Percentiles rank a stretch among this genome's conserved stretches.
Evolutionary conservation across 2,329 filamentous ascomycete species (phyloP).

Genomic region (Chrysoporthe austroafricana): DNA sequence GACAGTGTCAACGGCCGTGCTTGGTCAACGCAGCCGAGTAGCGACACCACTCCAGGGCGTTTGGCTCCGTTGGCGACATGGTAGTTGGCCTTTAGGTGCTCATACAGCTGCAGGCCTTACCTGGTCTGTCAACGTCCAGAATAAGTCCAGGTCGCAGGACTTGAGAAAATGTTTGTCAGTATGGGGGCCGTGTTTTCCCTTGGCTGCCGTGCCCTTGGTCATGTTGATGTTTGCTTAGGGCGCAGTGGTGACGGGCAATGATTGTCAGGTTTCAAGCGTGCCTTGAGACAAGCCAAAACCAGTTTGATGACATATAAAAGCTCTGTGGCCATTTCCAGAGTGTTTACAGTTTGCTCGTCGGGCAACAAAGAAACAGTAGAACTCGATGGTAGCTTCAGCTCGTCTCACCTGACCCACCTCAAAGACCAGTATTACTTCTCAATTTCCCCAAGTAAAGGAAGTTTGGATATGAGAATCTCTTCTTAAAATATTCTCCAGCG

Average conservation of each 20-base stretch:
- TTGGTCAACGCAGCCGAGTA: no score
- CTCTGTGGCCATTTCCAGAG: not conserved
- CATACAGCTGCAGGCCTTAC: no score
- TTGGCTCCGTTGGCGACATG: no score
- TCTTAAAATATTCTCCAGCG: no score
- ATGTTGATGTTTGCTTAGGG: constrained; percentile 4
- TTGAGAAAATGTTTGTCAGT: not conserved
- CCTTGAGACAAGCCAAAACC: not conserved
- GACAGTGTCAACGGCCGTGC: no score
- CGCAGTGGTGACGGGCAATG: not conserved
- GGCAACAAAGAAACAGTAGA: not conserved
- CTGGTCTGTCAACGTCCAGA: no score
- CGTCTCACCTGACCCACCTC: not conserved
- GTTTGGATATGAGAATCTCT: not conserved
- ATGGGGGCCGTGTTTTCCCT: not conserved
- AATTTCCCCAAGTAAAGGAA: not conserved
- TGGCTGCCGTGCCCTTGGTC: not conserved
- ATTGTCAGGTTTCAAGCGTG: not conserved
- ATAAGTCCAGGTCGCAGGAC: not conserved
- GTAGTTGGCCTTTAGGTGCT: no score
- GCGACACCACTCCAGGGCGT: no score
- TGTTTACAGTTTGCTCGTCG: not conserved
- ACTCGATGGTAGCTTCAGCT: not conserved
- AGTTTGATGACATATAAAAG: not conserved
- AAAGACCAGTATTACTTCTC: not conserved